phyloP scores from a whole-genome alignment of 129 eudicot genomes.

The Lactuca saligna region DNA sequence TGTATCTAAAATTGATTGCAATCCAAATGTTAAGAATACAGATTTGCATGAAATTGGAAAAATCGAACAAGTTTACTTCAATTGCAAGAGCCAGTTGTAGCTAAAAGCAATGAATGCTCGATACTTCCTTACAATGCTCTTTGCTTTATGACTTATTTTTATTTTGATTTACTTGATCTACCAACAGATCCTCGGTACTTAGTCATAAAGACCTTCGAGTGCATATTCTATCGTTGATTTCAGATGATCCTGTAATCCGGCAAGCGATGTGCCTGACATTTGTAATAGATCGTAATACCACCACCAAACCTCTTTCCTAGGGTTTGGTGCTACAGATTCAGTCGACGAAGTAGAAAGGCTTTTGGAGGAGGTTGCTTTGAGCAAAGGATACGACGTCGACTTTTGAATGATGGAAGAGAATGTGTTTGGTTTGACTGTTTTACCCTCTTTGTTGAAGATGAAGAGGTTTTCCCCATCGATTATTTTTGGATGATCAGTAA shows the following conservation, averaged over 20 bases:
- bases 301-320: conserved; percentile 8
- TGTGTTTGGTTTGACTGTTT: too few species aligned
- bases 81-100: not conserved
- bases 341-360: not conserved
- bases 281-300: not conserved
- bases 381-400: conserved; percentile 21
- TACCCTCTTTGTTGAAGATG: too few species aligned
- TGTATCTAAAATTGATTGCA: conserved; percentile 53
- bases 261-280: conserved; percentile 69
- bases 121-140: not conserved
- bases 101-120: conserved; percentile 15
- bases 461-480: too few species aligned
- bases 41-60: not conserved
- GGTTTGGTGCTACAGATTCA: conserved; percentile 13
- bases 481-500: too few species aligned
- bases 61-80: conserved; percentile 3
- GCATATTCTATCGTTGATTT: conserved; percentile 94
- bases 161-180: not conserved
- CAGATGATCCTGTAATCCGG: conserved; percentile 89
- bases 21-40: not conserved
- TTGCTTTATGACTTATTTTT: conserved; percentile 9
- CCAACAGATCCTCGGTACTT: conserved; percentile 13
- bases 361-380: conserved; percentile 16
- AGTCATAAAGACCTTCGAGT: conserved; percentile 80
- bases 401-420: conserved; percentile 7